Base-by-base conservation (phyloP, 192 early-diverging fungal genomes). In the Linnemannia hyalina region DNA sequence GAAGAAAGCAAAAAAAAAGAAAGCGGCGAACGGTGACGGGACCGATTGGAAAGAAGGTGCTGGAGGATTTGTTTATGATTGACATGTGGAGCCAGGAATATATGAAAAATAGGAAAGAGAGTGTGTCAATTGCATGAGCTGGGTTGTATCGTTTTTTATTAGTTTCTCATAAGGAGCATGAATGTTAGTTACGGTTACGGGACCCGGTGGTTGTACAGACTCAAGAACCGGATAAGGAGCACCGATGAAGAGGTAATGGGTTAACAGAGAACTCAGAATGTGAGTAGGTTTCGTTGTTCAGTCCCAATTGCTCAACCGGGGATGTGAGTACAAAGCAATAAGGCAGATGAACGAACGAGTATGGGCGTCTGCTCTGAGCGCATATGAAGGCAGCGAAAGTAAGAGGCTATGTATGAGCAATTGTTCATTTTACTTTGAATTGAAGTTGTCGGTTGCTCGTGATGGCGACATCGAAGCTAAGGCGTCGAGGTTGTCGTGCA, bases 51-150 rank as follows among this genome's bases (percentile, higher is more conserved):
- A 26, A 26, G 4, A 9, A 32, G 60, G 49, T 4, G 18, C 49
- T 52, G 15, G 49, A 52, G 49, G 20, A 22, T 3, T 52, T 52
- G 18, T 52, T 20, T 18, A 22, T 52, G 49, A 32, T 65, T 65
- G 29, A 65, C 60, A 65, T 65, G 60, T 65, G 60, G 60, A 65
- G 60, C 60, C 60, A 65, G n/a, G 60, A 32, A 65, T 63, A 11
- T 63, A 10, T 49, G 47, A 49, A 13, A 49, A 49, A 49, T 15
- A 49, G 15, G n/a, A 10, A 63, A 6, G 26, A 9, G 57, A 11
- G 23, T 29, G 26, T 65, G 60, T 32, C 29, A 65, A 65, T 65
- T 29, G 13, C 60, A 65, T 29, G 60, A 65, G 60, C 60, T 32
- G 29, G 26, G 29, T 23, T 32, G 26, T 26, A 60, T 29, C n/a